Base-by-base conservation (phyloP, 352 stramenopile species). In the Globisporangium okanoganense region DNA sequence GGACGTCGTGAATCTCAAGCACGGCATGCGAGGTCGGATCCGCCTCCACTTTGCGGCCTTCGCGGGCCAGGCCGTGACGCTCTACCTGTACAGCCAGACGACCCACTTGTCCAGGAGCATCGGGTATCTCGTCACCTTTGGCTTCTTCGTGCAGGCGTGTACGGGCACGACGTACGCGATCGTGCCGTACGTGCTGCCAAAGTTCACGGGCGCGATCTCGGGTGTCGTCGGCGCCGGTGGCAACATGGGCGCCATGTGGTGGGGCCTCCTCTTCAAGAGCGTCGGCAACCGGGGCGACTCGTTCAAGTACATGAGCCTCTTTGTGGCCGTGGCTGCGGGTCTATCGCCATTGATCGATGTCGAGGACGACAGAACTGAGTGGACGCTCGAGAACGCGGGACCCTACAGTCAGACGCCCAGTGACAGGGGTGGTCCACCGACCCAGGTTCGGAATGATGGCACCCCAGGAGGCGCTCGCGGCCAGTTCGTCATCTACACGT, bases 11-110 rank as follows among this genome's bases (percentile, higher is more conserved):
- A 97, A 91, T 60, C 62, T 67, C 18, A 71, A 73, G 35, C 88
- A 82, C 44, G 87, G 79, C 53, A 98, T 98, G 87, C 75, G 78
- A 35, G 94, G 94, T 48, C 85, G 95, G 52, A 74, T 98, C 40
- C 54, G 56, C 1, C 75, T 80, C 20, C 94, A 98, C 36, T 78
- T 88, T 1, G 47, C 85, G 0, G 87, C 70, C 44, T 80, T 98
- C 38, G 47, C 82, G 2, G 64, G 67, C 22, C 89, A 98, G 63
- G 89, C 85, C 18, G 40, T 80, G 14, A 69, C 94, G 24, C 68
- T 98, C 16, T 82, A 93, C 43, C 43, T 95, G n/a, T 97, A 97
- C 73, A 86, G 85, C 56, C 69, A 78, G 38, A 75, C 72, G 57
- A 65, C 66, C 9, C 66, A 40, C 7, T 61, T 91, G 48, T 61